Evolutionary conservation across 2,329 filamentous ascomycete genomes (phyloP), one percentile per base, ranked within the genome.

Genomic region (Parasarocladium wereldwijsianum): DNA sequence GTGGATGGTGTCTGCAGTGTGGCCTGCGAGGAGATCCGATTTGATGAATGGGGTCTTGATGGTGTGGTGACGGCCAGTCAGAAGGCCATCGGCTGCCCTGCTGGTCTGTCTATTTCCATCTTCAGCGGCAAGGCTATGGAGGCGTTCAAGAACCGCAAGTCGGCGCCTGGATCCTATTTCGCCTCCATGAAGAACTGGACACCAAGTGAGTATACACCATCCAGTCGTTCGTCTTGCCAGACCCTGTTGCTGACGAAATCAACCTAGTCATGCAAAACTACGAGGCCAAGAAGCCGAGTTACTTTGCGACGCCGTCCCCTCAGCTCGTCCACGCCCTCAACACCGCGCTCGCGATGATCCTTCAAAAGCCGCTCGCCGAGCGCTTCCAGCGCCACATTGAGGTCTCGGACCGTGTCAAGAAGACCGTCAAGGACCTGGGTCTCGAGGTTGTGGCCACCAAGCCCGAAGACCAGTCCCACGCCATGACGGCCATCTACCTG

Each of bases 1-100:
- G 87, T 94, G 32, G 90, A 98, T 50, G 90, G 87, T 39, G 90
- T 98, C 29, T 98, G 90, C 72, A 93, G 83, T 54, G 86, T 98
- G 32, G 90, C 86, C 26, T 85, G 77, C 43, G 90, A 98, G 58
- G 86, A 96, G 60, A 87, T 98, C 44, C 76, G 77, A 25, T 98
- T 98, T 52, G 90, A 98, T 51, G 80, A 81, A 32, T 96, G 87
- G 90, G 76, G 78, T 39, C 62, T 98, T 28, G 90, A 98, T 53
- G 84, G 76, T 42, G 87, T 94, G 24, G 65, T 98, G 35, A 98
- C 90, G 2, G 90, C 90, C 36, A 85, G 81, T 37, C 90, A 98
- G 51, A 98, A 98, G 66, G 90, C 83, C 40, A 93, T 98, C 45
- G 90, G 90, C 34, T 87, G 82, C 53, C 90, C 90, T 4, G 90